Percentiles rank a stretch among this genome's conserved stretches.
These are phyloP conservation scores for Lepidium didymum DNA, from an alignment of 345 rosid genomes.

Conservation along the genomic window DNA sequence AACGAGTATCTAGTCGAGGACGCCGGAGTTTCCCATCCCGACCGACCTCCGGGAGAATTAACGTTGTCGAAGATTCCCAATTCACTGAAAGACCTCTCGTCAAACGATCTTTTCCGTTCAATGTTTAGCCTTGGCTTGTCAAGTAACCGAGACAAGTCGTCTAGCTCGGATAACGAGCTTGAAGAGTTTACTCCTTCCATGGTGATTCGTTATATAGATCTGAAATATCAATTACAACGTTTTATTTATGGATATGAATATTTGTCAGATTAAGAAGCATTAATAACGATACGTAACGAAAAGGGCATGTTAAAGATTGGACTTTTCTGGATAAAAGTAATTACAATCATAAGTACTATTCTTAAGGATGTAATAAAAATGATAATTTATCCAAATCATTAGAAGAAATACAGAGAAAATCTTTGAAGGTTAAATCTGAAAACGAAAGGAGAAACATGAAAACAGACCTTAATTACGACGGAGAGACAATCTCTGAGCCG, in stretches of 20 bases:
- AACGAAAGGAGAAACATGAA: neutral
- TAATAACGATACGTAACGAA: neutral
- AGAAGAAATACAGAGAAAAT: neutral
- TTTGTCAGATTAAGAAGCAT: neutral
- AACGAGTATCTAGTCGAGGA: slow-evolving; percentile 82
- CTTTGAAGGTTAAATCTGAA: neutral
- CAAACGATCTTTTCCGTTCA: slow-evolving; percentile 86
- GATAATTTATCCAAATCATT: neutral
- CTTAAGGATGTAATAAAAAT: neutral
- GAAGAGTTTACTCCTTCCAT: slow-evolving; percentile 57
- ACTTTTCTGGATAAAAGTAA: neutral
- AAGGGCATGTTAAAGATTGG: neutral
- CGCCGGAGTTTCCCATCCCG: slow-evolving; percentile 69
- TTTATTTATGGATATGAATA: neutral
- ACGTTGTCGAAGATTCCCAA: slow-evolving; percentile 44
- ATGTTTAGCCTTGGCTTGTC: slow-evolving; percentile 77
- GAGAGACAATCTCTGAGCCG: neutral
- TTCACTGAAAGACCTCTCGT: slow-evolving; percentile 89
- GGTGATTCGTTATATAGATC: neutral
- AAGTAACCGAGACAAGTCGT: slow-evolving; percentile 67
- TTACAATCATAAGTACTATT: neutral
- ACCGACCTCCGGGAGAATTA: slow-evolving; percentile 58
- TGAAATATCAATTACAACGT: neutral
- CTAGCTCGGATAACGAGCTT: slow-evolving; percentile 66
- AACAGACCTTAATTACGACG: slow-evolving; percentile 16